phyloP scores from a whole-genome alignment of 2,329 filamentous ascomycete species.

The Aspergillus flavus region DNA sequence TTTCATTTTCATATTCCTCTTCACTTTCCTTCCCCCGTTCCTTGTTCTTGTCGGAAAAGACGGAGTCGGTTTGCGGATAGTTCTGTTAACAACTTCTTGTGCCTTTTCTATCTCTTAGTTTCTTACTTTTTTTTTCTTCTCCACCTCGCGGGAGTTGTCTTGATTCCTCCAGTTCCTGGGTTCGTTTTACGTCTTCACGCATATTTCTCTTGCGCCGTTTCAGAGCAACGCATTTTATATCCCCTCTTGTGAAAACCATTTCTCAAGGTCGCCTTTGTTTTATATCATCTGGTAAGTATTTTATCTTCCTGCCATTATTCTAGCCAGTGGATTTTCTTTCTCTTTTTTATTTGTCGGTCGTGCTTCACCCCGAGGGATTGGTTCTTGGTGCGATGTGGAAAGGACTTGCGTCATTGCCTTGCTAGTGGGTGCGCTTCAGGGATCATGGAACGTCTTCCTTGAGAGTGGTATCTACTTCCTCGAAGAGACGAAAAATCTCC shows the following conservation, averaged over 20 bases:
- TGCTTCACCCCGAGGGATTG: neutral
- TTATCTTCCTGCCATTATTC: neutral
- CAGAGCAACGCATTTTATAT: constrained; percentile 22
- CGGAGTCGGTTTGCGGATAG: constrained; percentile 36
- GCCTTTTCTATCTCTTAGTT: constrained; percentile 22
- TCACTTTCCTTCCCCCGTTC: constrained; percentile 25
- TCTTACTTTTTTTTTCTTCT: constrained; percentile 21
- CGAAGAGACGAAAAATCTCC: neutral
- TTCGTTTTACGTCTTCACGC: constrained; percentile 24
- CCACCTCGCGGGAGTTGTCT: constrained; percentile 30
- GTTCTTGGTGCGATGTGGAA: neutral
- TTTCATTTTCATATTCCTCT: constrained; percentile 18
- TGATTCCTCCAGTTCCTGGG: constrained; percentile 25
- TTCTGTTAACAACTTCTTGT: constrained; percentile 24
- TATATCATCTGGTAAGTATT: constrained; percentile 26
- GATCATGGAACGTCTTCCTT: neutral
- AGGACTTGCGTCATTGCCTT: constrained; percentile 6
- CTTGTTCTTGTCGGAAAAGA: constrained; percentile 31
- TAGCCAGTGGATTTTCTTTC: neutral
- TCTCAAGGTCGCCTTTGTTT: constrained; percentile 21
- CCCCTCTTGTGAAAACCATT: constrained; percentile 21
- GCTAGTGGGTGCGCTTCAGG: constrained; percentile 6
- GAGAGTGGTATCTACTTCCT: neutral
- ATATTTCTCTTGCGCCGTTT: constrained; percentile 24
- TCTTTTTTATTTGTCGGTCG: neutral